These are phyloP conservation scores for Amanita jacksonii DNA, from an alignment of 768 basidiomycete genomes.

Conservation along the genomic window DNA sequence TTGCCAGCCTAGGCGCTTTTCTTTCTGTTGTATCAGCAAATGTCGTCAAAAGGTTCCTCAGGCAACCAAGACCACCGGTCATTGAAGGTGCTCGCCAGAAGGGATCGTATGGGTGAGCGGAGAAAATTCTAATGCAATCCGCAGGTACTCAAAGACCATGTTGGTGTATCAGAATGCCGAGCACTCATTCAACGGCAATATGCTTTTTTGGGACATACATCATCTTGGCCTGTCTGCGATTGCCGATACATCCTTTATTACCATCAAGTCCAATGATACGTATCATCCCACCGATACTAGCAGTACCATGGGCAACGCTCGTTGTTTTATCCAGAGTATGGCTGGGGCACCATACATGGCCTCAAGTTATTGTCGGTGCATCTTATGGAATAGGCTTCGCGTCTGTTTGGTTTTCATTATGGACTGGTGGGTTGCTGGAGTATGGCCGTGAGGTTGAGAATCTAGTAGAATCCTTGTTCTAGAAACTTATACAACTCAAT, in stretches of 20 bases:
- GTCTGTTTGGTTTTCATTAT: constrained; percentile 45
- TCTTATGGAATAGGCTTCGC: constrained; percentile 47
- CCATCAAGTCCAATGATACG: constrained; percentile 30
- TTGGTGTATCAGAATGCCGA: constrained; percentile 63
- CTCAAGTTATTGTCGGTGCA: constrained; percentile 54
- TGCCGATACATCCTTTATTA: constrained; percentile 51
- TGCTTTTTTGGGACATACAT: constrained; percentile 56
- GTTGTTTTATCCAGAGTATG: constrained; percentile 59
- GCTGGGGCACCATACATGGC: constrained; percentile 71
- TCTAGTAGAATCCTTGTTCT: neutral
- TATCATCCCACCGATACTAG: constrained; percentile 33
- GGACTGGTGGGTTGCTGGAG: constrained; percentile 31
- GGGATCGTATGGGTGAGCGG: constrained; percentile 56
- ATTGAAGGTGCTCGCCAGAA: constrained; percentile 31
- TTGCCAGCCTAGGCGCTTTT: constrained; percentile 50
- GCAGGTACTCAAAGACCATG: too few species aligned
- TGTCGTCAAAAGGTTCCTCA: constrained; percentile 46
- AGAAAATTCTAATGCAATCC: too few species aligned
- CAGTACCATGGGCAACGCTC: constrained; percentile 43
- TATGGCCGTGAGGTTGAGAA: constrained; percentile 12
- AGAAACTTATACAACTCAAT: neutral
- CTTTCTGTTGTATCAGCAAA: constrained; percentile 52
- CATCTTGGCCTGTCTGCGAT: constrained; percentile 41
- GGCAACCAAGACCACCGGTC: constrained; percentile 49
- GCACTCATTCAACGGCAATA: constrained; percentile 69